Evolutionary conservation across 2,329 filamentous ascomycete species (phyloP), one percentile per base, ranked within the genome.

Genomic region (Colletotrichum sp.): DNA sequence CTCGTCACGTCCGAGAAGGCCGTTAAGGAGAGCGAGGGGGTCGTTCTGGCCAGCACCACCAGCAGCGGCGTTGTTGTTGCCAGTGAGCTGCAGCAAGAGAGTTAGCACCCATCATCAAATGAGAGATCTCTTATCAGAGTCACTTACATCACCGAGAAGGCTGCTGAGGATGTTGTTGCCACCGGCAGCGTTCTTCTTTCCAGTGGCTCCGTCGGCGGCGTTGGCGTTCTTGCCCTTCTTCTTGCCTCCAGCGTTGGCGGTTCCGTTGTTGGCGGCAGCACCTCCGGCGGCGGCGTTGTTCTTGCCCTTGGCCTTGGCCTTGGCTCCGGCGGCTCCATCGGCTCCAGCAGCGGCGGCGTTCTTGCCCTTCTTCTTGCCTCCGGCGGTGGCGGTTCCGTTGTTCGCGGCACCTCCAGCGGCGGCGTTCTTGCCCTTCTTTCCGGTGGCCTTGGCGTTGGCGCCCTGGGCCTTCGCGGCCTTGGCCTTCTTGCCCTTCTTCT

Each of bases 321-420:
- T 43, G 43, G 55, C 30, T 18, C 21, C 26, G 12, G 6, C 1
- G 1, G 10, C 38, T 1, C 1, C 32, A 8, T 28, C 57, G 18
- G 34, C 57, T n/a, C 15, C 67, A 9, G 52, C 34, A 1, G 32
- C 67, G 21, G 21, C 43, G 64, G 8, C 13, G 10, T 48, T 48
- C 57, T 70, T 60, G 43, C 12, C 43, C 7, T 26, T 21, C 21
- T 36, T 43, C 24, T 32, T 57, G 4, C 43, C 72, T 5, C 58
- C 71, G 15, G 74, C 74, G 12, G 65, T 55, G 28, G 74, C 71
- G 7, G 74, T 76, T 30, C 71, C 74, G 60, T 77, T 78, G 18
- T 73, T 73, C 16, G 72, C 72, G 10, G 68, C 71, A 8, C 36
- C 71, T 15, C 58, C 71, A 15, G 26, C 65, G 24, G n/a, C 71